phyloP scores from a whole-genome alignment of 176 grass and related monocot genomes.

The Themeda triandra region DNA sequence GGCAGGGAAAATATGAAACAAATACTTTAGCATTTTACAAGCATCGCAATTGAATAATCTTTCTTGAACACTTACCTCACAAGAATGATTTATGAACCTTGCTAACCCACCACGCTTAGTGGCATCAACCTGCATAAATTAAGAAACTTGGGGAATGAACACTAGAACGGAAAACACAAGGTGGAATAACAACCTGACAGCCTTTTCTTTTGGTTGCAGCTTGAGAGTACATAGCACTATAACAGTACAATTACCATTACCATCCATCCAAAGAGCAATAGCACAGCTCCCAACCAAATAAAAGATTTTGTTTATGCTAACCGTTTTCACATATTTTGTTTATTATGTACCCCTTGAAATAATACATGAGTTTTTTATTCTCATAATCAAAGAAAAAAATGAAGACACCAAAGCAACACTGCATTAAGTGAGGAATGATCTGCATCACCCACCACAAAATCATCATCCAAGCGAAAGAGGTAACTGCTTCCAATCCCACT shows the following conservation, averaged over 20 bases:
- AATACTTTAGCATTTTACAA: slow-evolving; percentile 16
- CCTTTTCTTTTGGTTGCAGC: background rate
- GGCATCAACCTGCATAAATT: slow-evolving; percentile 81
- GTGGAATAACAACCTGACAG: background rate
- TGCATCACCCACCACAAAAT: slow-evolving; percentile 75
- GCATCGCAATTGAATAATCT: slow-evolving; percentile 9
- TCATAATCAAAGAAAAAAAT: background rate
- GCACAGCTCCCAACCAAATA: background rate
- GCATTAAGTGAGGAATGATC: slow-evolving; percentile 11
- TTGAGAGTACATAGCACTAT: background rate
- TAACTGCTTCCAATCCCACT: slow-evolving; percentile 98
- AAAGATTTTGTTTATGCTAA: background rate
- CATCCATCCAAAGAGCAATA: slow-evolving; percentile 15
- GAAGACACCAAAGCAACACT: background rate
- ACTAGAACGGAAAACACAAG: slow-evolving; percentile 11
- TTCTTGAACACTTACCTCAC: slow-evolving; percentile 62
- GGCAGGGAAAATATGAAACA: slow-evolving; percentile 12
- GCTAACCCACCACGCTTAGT: slow-evolving; percentile 93
- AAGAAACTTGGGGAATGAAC: slow-evolving; percentile 9
- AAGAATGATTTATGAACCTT: slow-evolving; percentile 99
- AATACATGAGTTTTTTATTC: slow-evolving; percentile 6
- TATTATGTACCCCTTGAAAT: background rate
- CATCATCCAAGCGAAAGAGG: slow-evolving; percentile 94
- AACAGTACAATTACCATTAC: background rate
- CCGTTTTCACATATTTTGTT: background rate